A percentile compares a stretch with the other conserved stretches of the same genome.
These are phyloP conservation scores for Flaveria linearis DNA, from an alignment of 129 eudicot species.

Conservation along the genomic window DNA sequence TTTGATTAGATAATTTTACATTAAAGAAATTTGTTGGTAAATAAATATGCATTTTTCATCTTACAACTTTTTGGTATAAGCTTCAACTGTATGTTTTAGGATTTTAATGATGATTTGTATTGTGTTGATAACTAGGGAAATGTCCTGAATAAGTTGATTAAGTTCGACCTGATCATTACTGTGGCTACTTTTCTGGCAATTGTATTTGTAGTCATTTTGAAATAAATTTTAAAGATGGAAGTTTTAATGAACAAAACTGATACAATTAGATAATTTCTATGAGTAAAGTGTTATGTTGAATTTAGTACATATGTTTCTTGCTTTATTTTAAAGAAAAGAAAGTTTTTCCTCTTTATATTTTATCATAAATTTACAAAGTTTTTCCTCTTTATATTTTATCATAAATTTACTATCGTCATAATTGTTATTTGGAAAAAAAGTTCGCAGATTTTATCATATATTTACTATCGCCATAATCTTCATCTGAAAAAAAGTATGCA, in stretches of 20 bases:
- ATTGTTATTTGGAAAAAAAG: too few relatives aligned
- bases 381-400: slow-evolving; percentile 55
- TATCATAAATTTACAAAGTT: slow-evolving; percentile 37
- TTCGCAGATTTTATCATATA: too few relatives aligned
- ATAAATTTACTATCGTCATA: neutral
- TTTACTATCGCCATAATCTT: neutral
- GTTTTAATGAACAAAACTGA: slow-evolving; percentile 59
- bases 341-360: slow-evolving; percentile 59
- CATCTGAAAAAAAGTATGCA: slow-evolving; percentile 6
- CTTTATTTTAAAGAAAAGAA: slow-evolving; percentile 84
- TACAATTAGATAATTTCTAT: slow-evolving; percentile 72
- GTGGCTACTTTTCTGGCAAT: slow-evolving; percentile 90
- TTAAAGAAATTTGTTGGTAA: too few relatives aligned
- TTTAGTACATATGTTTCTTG: slow-evolving; percentile 58
- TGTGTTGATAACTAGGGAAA: slow-evolving; percentile 55
- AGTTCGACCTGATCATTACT: slow-evolving; percentile 84
- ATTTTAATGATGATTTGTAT: slow-evolving; percentile 1
- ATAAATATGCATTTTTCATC: neutral
- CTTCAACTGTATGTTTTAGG: neutral
- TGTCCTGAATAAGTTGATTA: slow-evolving; percentile 93
- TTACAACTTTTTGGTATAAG: neutral
- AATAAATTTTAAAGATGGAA: slow-evolving; percentile 71
- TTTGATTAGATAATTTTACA: neutral
- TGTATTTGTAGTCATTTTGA: slow-evolving; percentile 89
- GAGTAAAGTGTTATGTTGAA: slow-evolving; percentile 51